These are phyloP conservation scores for Lantana camara DNA, from an alignment of 257 asterid genomes.

Conservation along the genomic window DNA sequence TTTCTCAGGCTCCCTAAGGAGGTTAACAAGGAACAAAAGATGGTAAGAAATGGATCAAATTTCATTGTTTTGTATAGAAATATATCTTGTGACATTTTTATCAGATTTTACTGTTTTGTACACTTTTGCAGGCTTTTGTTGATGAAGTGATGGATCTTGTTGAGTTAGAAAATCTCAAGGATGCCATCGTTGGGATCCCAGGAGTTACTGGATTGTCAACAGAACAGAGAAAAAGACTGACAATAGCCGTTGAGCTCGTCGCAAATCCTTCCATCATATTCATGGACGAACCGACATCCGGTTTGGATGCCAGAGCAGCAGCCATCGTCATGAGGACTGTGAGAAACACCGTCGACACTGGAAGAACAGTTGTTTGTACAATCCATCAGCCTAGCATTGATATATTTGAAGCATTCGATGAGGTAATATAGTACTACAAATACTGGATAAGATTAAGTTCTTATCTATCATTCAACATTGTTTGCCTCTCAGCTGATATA, in stretches of 20 bases:
- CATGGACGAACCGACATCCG: conserved; percentile 82
- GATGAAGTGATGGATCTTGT: conserved; percentile 75
- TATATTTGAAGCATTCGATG: conserved; percentile 76
- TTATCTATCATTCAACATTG: background rate
- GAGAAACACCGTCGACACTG: conserved; percentile 76
- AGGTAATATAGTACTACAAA: too few species aligned
- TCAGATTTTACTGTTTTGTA: background rate
- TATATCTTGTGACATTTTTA: too few species aligned
- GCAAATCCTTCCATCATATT: conserved; percentile 81
- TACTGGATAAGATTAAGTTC: background rate
- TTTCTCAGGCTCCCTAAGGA: conserved; percentile 72
- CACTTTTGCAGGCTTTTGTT: conserved; percentile 51
- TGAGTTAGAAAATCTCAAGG: conserved; percentile 61
- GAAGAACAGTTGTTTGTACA: conserved; percentile 77
- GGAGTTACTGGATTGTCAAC: conserved; percentile 71
- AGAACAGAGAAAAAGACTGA: conserved; percentile 68
- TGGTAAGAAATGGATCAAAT: conserved; percentile 51
- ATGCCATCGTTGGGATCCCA: conserved; percentile 71
- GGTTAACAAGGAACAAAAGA: conserved; percentile 58
- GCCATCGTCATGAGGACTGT: conserved; percentile 79
- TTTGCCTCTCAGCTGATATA: background rate
- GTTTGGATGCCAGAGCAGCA: conserved; percentile 77
- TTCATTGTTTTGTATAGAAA: too few species aligned
- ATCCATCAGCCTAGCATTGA: conserved; percentile 80
- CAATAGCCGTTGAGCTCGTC: conserved; percentile 75